These are phyloP conservation scores for Fusarium marasasianum DNA, from an alignment of 2,329 filamentous ascomycete species.

Conservation along the genomic window DNA sequence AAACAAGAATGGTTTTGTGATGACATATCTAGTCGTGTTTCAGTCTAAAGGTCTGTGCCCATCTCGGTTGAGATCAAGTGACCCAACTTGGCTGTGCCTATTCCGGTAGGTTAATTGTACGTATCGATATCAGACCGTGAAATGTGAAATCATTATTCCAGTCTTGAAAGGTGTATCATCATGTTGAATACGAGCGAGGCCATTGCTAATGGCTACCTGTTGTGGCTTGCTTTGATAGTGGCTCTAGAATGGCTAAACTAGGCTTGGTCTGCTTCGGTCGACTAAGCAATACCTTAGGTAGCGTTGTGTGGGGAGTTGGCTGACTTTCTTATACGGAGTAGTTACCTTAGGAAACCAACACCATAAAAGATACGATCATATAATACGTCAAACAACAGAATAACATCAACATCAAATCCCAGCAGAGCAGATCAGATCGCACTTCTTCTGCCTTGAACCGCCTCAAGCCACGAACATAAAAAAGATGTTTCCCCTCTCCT, in stretches of 20 bases:
- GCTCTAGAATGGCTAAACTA: neutral
- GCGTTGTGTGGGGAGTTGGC: neutral
- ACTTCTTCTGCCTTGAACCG: neutral
- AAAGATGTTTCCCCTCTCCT: neutral
- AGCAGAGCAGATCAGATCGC: neutral
- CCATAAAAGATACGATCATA: neutral
- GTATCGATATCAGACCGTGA: neutral
- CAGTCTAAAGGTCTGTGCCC: neutral
- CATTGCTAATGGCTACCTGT: neutral
- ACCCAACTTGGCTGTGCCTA: neutral
- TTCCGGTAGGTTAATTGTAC: neutral
- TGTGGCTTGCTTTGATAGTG: neutral
- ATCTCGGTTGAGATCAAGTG: neutral
- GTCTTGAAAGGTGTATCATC: neutral
- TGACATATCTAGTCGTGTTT: neutral
- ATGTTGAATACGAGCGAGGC: neutral
- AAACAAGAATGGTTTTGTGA: neutral
- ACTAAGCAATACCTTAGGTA: neutral
- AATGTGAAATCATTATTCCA: neutral
- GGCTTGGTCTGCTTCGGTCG: neutral
- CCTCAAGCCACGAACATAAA: neutral
- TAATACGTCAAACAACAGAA: neutral
- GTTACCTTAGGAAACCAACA: neutral
- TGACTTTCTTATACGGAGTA: no score
- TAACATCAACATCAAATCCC: neutral